phyloP scores from a whole-genome alignment of 108 stramenopile genomes.

The Pseudonitzschia multistriata region DNA sequence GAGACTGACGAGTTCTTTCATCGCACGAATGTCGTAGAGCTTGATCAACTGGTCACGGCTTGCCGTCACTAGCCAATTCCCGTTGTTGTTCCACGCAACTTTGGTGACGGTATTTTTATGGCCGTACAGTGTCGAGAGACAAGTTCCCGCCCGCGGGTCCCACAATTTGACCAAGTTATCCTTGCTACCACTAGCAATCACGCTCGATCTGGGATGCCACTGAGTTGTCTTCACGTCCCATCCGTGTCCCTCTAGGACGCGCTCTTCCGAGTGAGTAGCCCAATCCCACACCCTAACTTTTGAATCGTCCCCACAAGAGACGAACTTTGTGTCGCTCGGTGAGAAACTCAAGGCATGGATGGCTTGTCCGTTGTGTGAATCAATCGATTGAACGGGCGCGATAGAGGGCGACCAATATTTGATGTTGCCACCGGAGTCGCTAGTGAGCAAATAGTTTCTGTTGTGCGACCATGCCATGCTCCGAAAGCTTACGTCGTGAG shows the following conservation, averaged over 20 bases:
- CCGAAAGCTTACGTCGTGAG: constrained; percentile 84
- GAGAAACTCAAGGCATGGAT: constrained; percentile 92
- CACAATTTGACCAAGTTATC: constrained; percentile 94
- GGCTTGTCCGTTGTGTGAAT: constrained; percentile 84
- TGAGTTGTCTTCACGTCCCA: constrained; percentile 94
- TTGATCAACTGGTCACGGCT: constrained; percentile 92
- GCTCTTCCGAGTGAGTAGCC: constrained; percentile 71
- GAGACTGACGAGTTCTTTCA: constrained; percentile 83
- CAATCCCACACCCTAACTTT: constrained; percentile 95
- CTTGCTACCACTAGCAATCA: constrained; percentile 88
- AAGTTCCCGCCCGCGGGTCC: constrained; percentile 89
- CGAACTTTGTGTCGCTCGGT: constrained; percentile 93
- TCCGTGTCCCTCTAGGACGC: constrained; percentile 89
- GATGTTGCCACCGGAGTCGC: constrained; percentile 84
- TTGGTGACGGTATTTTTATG: constrained; percentile 95
- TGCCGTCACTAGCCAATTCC: constrained; percentile 93
- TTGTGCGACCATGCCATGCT: constrained; percentile 92
- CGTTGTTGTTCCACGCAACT: constrained; percentile 94
- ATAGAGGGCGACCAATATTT: constrained; percentile 91
- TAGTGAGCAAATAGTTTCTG: constrained; percentile 87
- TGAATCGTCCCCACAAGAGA: constrained; percentile 91
- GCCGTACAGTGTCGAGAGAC: constrained; percentile 87
- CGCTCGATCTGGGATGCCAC: constrained; percentile 92
- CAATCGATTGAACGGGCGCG: constrained; percentile 83
- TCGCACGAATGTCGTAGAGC: constrained; percentile 93